These are phyloP conservation scores for Neckera pumila DNA, from an alignment of 225 moss, liverwort and hornwort species.

Conservation along the genomic window DNA sequence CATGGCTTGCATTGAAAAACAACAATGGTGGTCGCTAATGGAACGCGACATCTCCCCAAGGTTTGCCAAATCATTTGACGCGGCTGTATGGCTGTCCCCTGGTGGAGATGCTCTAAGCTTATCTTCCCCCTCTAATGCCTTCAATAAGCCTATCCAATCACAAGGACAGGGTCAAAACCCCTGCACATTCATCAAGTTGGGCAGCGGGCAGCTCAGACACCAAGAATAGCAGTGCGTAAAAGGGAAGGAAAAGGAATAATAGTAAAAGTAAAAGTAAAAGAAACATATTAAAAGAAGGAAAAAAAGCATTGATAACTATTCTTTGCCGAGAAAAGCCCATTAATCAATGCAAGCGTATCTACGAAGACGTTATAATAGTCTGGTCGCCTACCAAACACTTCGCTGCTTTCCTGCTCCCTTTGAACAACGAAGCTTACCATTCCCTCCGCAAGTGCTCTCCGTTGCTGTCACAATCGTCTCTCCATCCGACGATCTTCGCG, in stretches of 20 bases:
- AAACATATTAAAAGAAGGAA: background rate
- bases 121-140: too few species aligned
- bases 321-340: background rate
- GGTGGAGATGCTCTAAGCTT: too few species aligned
- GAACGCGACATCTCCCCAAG: too few species aligned
- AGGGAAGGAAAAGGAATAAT: background rate
- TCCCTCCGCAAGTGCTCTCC: background rate
- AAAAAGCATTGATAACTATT: background rate
- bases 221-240: background rate
- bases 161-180: background rate
- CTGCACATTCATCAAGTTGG: background rate
- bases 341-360: conserved; percentile 6
- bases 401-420: background rate
- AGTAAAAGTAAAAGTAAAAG: background rate
- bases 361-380: background rate
- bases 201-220: background rate
- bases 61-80: too few species aligned
- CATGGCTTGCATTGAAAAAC: too few species aligned
- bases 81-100: too few species aligned
- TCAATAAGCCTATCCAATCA: background rate
- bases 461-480: background rate
- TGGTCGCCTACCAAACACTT: background rate
- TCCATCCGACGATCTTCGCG: background rate
- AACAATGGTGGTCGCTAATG: too few species aligned
- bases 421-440: background rate